Percentiles rank a stretch among this genome's conserved stretches.
Conservation (phyloP, 2,329 filamentous ascomycete species). For the Microdochium nivale region DNA sequence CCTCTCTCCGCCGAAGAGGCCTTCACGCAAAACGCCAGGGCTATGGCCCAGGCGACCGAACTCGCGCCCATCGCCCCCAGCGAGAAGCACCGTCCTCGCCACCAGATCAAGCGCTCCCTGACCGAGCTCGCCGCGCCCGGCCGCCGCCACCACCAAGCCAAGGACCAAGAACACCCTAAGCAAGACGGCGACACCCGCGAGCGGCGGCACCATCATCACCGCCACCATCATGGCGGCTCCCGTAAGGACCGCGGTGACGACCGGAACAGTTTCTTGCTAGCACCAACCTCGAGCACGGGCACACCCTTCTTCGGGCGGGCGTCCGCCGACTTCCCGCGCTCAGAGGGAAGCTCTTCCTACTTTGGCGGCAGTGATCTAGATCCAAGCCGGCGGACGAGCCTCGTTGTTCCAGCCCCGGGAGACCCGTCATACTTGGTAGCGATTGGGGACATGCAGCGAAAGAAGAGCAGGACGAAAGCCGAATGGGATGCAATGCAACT, state of each 20-base stretch:
- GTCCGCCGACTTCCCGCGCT: not conserved
- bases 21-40: not conserved
- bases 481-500: not conserved
- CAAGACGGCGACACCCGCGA: slow-evolving; percentile 30
- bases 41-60: slow-evolving; percentile 2
- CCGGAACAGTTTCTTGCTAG: not conserved
- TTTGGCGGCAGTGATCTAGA: not conserved
- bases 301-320: not conserved
- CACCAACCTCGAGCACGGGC: not conserved
- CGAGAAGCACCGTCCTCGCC: slow-evolving; percentile 28
- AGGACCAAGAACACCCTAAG: slow-evolving; percentile 21
- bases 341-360: not conserved
- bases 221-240: slow-evolving; percentile 13
- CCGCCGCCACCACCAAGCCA: slow-evolving; percentile 26
- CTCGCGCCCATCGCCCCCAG: not conserved
- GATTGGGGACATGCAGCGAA: not conserved
- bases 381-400: not conserved
- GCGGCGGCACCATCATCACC: slow-evolving; percentile 30
- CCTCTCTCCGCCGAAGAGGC: no score
- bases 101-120: slow-evolving; percentile 48
- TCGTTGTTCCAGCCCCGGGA: not conserved
- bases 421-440: not conserved
- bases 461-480: not conserved
- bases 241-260: not conserved
- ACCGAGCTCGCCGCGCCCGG: slow-evolving; percentile 42